These are phyloP conservation scores for Jamesozyma spencerorum DNA, from an alignment of 805 yeast species.

Conservation along the genomic window DNA sequence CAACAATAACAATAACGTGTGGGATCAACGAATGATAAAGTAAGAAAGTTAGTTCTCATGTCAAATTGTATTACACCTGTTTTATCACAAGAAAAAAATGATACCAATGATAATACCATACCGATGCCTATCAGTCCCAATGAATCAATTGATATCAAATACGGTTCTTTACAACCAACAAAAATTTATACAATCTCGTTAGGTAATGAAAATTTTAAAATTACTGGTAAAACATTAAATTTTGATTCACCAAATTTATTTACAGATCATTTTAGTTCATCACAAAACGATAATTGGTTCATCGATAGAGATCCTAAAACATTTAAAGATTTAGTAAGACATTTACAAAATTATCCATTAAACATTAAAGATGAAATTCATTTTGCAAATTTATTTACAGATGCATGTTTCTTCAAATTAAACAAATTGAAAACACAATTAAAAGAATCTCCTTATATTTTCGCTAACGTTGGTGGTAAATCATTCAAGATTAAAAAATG, in stretches of 20 bases:
- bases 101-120: no score
- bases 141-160: no score
- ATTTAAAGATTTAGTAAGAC: constrained; percentile 55
- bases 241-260: constrained; percentile 84
- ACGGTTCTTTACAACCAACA: constrained; percentile 47
- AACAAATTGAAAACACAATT: constrained; percentile 42
- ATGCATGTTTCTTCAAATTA: constrained; percentile 61
- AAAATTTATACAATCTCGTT: constrained; percentile 58
- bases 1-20: no score
- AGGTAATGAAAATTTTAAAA: constrained; percentile 45
- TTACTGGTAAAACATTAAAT: constrained; percentile 71
- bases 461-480: constrained; percentile 47
- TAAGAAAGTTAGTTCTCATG: no score
- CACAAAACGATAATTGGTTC: constrained; percentile 30
- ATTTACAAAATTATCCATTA: constrained; percentile 71
- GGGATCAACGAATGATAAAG: no score
- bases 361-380: constrained; percentile 47
- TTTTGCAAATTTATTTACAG: constrained; percentile 54
- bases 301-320: constrained; percentile 68
- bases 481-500: constrained; percentile 50
- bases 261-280: constrained; percentile 50
- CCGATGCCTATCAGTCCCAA: no score
- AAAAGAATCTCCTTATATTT: constrained; percentile 42
- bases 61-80: no score
- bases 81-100: no score